phyloP scores from a whole-genome alignment of 2,329 filamentous ascomycete genomes.

The Aspergillus glaucus region DNA sequence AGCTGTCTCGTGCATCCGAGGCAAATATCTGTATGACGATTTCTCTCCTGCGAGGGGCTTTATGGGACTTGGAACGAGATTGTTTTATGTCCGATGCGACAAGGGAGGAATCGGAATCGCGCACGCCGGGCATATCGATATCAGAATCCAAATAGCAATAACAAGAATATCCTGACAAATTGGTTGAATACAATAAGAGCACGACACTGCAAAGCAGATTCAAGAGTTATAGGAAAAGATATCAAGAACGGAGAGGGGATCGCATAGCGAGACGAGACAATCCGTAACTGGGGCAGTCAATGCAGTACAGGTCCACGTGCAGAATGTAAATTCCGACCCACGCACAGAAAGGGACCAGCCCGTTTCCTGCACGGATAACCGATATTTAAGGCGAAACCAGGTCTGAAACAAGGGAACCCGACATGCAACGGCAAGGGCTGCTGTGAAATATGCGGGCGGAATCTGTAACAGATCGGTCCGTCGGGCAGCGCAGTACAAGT shows the following conservation, averaged over 20 bases:
- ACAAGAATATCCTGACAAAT: background rate
- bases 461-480: background rate
- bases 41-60: slow-evolving; percentile 32
- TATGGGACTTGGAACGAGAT: slow-evolving; percentile 35
- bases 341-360: too few species aligned
- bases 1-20: slow-evolving; percentile 18
- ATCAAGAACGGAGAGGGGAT: slow-evolving; percentile 1
- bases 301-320: background rate
- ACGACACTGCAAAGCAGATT: background rate
- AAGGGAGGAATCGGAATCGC: slow-evolving; percentile 21
- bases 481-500: background rate
- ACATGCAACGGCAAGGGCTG: background rate
- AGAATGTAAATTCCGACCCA: background rate
- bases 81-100: slow-evolving; percentile 21
- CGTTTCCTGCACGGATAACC: background rate
- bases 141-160: background rate
- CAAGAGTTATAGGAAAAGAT: slow-evolving; percentile 3
- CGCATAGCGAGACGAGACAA: background rate
- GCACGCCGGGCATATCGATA: slow-evolving; percentile 18
- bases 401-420: background rate
- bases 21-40: slow-evolving; percentile 19
- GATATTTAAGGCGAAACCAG: background rate
- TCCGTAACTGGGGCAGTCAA: background rate
- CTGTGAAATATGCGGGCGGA: background rate
- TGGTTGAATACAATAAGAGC: background rate